Percentiles rank a stretch among this genome's conserved stretches.
Evolutionary conservation across 2,329 filamentous ascomycete species (phyloP).

Genomic region (Trichoderma afroharzianum): DNA sequence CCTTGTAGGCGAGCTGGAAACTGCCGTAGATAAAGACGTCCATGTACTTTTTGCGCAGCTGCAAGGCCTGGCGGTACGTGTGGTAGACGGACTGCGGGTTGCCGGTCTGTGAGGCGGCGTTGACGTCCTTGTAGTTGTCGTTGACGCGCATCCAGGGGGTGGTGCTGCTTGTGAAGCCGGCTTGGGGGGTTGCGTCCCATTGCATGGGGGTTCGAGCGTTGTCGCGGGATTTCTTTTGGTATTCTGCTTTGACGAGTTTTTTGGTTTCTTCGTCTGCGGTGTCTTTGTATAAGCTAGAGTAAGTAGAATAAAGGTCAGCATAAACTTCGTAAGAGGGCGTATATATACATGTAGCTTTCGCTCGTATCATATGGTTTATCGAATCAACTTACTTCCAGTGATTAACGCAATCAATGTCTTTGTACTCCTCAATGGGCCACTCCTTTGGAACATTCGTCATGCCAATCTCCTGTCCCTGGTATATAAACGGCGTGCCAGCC

Average conservation of each 20-base stretch:
- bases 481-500: conserved; percentile 63
- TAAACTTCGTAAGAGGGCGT: neutral
- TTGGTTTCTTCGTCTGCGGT: conserved; percentile 38
- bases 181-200: conserved; percentile 59
- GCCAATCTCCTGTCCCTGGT: conserved; percentile 66
- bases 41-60: conserved; percentile 55
- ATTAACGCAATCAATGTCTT: conserved; percentile 60
- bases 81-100: conserved; percentile 51
- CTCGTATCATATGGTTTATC: neutral
- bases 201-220: conserved; percentile 71
- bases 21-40: conserved; percentile 66
- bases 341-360: neutral
- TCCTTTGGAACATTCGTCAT: conserved; percentile 60
- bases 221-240: conserved; percentile 60
- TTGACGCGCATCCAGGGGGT: conserved; percentile 70
- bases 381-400: conserved; percentile 41
- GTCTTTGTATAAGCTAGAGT: conserved; percentile 35
- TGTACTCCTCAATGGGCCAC: conserved; percentile 64
- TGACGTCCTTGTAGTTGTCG: conserved; percentile 58
- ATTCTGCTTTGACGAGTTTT: conserved; percentile 38
- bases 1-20: conserved; percentile 38
- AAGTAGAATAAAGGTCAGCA: neutral
- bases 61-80: conserved; percentile 60
- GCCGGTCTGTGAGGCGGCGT: conserved; percentile 53
- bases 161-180: conserved; percentile 57